Evolutionary conservation across 257 asterid species (phyloP), one percentile per base, ranked within the genome.

Genomic region (Scutellaria galericulata): DNA sequence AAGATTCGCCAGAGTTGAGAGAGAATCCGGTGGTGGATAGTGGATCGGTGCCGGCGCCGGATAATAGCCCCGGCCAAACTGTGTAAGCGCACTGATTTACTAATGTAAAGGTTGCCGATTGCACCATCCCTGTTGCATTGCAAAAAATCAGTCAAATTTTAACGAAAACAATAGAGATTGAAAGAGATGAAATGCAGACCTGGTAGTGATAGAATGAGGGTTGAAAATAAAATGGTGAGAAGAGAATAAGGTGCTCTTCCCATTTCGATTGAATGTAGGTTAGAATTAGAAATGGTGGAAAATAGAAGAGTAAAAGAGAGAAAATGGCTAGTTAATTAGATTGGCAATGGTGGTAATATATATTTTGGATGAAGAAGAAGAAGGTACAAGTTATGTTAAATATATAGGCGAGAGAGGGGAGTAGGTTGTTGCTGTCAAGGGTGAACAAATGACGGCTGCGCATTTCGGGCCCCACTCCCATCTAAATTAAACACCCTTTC

Each of bases 31-130:
- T 85, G 24, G 97, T 55, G 51, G 89, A 79, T 8, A 84, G 80
- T 3, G 72, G 92, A 0, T 84, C 35, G 0, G 86, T 85, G 5
- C 92, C 90, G 39, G 96, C 88, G 53, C 83, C 83, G 1, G 97
- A 82, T 9, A 90, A 60, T 4, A 87, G 3, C 5, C 94, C 97
- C 0, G 97, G 97, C 97, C 97, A 90, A 7, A 90, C 90, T 0
- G 88, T 82, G 74, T 81, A 82, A 44, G 62, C 52, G 78, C 97
- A 91, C 81, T 84, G 84, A 70, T 89, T 91, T 4, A 82, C 82
- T 9, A 88, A 66, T 0, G 94, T 91, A 56, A 91, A 91, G 5
- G 89, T 91, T 12, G 90, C 86, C 4, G 92, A 69, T 22, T 66
- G 75, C 1, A 40, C 73, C 4, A 51, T 78, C 14, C 77, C 84